Evolutionary conservation across 306 rosid species (phyloP).

Genomic region (Cyclanthera cordifolia): DNA sequence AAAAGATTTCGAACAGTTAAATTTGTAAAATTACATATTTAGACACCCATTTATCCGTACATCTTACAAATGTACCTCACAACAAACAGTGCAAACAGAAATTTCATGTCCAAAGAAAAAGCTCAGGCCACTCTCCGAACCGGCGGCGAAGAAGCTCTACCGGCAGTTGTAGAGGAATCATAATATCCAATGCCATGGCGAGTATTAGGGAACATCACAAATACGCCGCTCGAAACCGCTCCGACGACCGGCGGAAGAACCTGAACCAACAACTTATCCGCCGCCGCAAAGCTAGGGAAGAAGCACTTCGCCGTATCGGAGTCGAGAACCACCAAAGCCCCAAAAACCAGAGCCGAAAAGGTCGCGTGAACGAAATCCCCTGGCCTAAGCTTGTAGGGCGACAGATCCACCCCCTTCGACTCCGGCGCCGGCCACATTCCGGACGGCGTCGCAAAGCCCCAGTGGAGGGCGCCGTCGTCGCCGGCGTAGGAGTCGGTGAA

Average conservation of each 20-base stretch:
- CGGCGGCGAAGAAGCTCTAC: background rate
- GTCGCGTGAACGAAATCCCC: conserved; percentile 66
- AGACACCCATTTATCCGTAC: background rate
- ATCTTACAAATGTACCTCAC: background rate
- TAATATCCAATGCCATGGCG: conserved; percentile 81
- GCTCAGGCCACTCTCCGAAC: background rate
- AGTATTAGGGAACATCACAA: conserved; percentile 38
- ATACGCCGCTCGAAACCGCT: conserved; percentile 31
- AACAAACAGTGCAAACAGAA: background rate
- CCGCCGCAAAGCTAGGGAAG: conserved; percentile 34
- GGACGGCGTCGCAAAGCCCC: conserved; percentile 34
- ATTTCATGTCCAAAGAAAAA: background rate
- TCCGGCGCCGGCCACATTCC: conserved; percentile 63
- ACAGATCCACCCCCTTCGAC: conserved; percentile 24
- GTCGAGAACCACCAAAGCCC: conserved; percentile 39
- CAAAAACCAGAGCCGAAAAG: conserved; percentile 38
- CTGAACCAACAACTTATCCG: conserved; percentile 31
- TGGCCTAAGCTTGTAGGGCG: conserved; percentile 32
- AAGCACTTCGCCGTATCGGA: conserved; percentile 44
- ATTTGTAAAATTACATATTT: background rate
- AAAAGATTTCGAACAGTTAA: too few relatives aligned
- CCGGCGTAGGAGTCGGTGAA: conserved; percentile 74
- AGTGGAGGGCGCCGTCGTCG: conserved; percentile 39
- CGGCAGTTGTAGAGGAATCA: conserved; percentile 18
- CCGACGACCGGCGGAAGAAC: conserved; percentile 65